Conservation (phyloP, 2,329 filamentous ascomycete genomes). For the Cercospora brassicicola region DNA sequence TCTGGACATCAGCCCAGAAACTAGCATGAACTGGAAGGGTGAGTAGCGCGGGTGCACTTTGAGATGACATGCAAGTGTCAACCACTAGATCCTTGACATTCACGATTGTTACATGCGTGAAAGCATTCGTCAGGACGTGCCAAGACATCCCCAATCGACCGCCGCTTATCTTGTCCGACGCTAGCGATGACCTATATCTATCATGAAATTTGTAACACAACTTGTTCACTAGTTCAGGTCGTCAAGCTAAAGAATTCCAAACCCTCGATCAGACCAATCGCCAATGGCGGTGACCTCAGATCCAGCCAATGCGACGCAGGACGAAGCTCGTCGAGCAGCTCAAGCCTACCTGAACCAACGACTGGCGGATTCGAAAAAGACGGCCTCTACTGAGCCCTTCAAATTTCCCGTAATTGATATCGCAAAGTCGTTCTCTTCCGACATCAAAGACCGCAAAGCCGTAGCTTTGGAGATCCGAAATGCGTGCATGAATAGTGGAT, state of each 20-base stretch:
- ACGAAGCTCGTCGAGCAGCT: constrained; percentile 40
- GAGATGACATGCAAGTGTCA: not conserved
- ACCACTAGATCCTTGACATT: not conserved
- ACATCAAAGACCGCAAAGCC: constrained; percentile 37
- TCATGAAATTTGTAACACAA: not conserved
- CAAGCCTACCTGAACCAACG: constrained; percentile 40
- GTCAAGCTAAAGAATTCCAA: not conserved
- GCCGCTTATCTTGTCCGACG: constrained; percentile 3
- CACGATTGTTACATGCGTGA: not conserved
- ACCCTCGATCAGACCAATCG: not conserved
- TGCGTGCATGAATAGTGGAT: constrained; percentile 44
- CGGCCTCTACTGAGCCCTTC: constrained; percentile 29
- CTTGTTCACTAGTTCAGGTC: not conserved
- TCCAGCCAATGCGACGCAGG: constrained; percentile 26
- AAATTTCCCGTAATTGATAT: constrained; percentile 44
- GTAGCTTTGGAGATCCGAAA: constrained; percentile 43
- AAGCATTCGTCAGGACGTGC: not conserved
- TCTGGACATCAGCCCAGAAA: not conserved
- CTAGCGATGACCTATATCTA: not conserved
- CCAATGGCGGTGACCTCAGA: constrained; percentile 16
- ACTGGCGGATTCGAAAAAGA: constrained; percentile 29
- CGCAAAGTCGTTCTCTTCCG: constrained; percentile 39
- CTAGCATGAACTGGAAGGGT: not conserved
- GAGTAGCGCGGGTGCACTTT: not conserved
- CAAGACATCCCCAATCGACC: not conserved